Percentiles rank a stretch among this genome's conserved stretches.
These are phyloP conservation scores for Fusarium nurragi DNA, from an alignment of 2,329 filamentous ascomycete species.

Conservation along the genomic window DNA sequence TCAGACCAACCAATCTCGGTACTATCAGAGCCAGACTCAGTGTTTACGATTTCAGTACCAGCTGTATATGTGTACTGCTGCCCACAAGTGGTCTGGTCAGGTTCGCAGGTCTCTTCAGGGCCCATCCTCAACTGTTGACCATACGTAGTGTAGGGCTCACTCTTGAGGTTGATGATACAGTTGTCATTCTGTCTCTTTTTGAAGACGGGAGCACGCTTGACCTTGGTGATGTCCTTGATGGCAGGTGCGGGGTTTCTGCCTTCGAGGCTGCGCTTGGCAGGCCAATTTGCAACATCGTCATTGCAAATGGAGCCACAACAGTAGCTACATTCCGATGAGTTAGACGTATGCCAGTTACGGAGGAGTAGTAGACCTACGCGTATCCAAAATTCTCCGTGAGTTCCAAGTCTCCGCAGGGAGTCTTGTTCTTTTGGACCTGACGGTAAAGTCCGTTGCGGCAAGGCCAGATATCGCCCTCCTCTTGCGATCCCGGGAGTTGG, in stretches of 20 bases:
- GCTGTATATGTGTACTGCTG: constrained; percentile 5
- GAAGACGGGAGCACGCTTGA: constrained; percentile 1
- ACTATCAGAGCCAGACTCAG: background rate
- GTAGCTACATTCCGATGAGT: background rate
- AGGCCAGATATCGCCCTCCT: constrained; percentile 2
- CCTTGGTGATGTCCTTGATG: background rate
- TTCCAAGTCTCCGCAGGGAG: background rate
- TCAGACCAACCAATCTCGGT: constrained; percentile 13
- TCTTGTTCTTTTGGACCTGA: background rate
- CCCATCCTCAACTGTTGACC: constrained; percentile 2
- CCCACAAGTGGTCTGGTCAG: constrained; percentile 8
- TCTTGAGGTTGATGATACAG: constrained; percentile 15
- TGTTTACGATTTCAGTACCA: constrained; percentile 1
- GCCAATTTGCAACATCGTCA: background rate
- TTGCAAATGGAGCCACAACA: constrained; percentile 6
- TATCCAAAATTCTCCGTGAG: constrained; percentile 3
- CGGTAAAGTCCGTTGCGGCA: constrained; percentile 6
- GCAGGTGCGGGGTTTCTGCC: background rate
- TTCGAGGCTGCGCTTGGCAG: background rate
- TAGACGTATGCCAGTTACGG: accelerated
- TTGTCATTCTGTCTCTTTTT: constrained; percentile 10
- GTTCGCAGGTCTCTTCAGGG: background rate
- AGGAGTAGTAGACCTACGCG: background rate
- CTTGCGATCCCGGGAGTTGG: constrained; percentile 5
- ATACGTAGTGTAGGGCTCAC: constrained; percentile 8